Conservation (phyloP, 371 early-diverging fungal genomes). For the Haplosporangium sp. region DNA sequence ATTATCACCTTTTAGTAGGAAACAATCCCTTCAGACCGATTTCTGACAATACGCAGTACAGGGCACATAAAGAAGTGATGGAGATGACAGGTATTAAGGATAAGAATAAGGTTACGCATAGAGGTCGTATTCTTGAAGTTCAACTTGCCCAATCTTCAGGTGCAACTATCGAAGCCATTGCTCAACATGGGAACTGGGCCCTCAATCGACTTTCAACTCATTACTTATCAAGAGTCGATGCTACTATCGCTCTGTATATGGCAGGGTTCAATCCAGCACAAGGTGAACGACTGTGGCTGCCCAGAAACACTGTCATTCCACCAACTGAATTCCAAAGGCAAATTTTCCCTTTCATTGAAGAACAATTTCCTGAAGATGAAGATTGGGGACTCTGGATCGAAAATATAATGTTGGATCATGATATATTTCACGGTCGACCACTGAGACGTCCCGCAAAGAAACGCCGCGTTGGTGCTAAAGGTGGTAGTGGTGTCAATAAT, state of each 20-base stretch:
- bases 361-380: neutral
- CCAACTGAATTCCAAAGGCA: constrained; percentile 21
- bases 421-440: neutral
- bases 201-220: neutral
- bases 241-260: neutral
- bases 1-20: neutral
- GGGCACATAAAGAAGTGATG: neutral
- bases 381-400: constrained; percentile 21
- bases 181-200: constrained; percentile 9
- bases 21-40: neutral
- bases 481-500: neutral
- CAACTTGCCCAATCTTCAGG: neutral
- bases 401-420: constrained; percentile 18
- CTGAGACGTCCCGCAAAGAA: too few species aligned
- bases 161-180: too few species aligned
- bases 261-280: constrained; percentile 6
- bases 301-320: constrained; percentile 17
- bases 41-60: neutral
- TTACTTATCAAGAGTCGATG: constrained; percentile 2
- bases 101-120: neutral
- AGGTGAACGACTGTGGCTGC: constrained; percentile 21
- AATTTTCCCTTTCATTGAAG: constrained; percentile 14
- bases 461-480: too few species aligned
- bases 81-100: neutral
- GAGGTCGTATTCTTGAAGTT: neutral